phyloP scores from a whole-genome alignment of 306 rosid genomes.

The Chamaecrista fasciculata region DNA sequence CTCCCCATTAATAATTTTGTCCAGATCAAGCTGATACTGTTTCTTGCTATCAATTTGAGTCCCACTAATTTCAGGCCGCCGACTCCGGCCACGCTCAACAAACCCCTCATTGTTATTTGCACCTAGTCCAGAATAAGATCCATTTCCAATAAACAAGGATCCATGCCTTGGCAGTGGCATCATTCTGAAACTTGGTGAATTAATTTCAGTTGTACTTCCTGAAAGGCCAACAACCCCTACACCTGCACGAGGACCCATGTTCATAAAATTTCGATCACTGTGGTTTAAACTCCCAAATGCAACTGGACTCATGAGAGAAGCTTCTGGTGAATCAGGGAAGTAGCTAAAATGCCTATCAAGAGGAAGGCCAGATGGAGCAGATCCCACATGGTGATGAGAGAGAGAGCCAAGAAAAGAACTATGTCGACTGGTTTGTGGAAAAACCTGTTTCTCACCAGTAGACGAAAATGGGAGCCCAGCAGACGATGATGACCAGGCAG shows the following conservation, averaged over 20 bases:
- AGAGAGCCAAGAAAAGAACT: constrained; percentile 53
- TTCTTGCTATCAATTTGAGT: constrained; percentile 55
- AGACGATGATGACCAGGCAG: constrained; percentile 57
- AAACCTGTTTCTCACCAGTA: constrained; percentile 57
- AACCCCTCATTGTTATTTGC: constrained; percentile 44
- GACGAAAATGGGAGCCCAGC: constrained; percentile 49
- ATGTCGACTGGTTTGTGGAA: constrained; percentile 37
- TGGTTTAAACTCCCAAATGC: constrained; percentile 46
- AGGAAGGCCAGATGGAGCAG: constrained; percentile 70
- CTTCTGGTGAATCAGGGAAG: constrained; percentile 67
- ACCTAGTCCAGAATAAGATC: constrained; percentile 48
- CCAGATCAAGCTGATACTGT: constrained; percentile 77
- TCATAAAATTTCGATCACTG: constrained; percentile 48
- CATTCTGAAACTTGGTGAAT: constrained; percentile 58
- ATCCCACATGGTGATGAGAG: constrained; percentile 57
- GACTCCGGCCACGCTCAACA: constrained; percentile 51
- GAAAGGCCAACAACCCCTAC: constrained; percentile 47
- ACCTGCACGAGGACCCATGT: constrained; percentile 43
- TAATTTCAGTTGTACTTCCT: constrained; percentile 52
- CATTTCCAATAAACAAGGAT: constrained; percentile 58
- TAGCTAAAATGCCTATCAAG: constrained; percentile 60
- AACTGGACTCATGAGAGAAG: constrained; percentile 50
- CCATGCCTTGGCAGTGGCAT: constrained; percentile 53
- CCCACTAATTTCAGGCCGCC: constrained; percentile 52
- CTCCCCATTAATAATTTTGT: constrained; percentile 61